These are phyloP conservation scores for slime mould (Dictyostelium discoideum) DNA, from an alignment of 78 protist species.

Conservation along the genomic window DNA sequence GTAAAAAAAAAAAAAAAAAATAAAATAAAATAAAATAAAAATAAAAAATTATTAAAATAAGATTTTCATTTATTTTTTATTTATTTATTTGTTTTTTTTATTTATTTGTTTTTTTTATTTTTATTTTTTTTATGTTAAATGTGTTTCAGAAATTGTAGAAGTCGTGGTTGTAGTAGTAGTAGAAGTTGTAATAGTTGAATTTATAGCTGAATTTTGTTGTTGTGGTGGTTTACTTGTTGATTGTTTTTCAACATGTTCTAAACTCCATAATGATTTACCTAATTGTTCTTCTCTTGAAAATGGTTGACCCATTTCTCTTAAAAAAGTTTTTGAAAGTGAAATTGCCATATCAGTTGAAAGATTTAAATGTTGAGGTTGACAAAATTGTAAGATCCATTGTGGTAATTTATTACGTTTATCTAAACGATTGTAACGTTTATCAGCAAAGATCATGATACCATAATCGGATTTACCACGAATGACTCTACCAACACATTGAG, in stretches of 20 bases:
- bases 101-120: no score
- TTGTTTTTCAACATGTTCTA: slow-evolving; percentile 33
- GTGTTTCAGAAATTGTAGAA: background rate
- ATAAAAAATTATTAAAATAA: background rate
- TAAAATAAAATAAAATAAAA: no score
- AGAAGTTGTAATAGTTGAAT: background rate
- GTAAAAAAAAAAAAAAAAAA: background rate
- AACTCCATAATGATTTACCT: slow-evolving; percentile 79
- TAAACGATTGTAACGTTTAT: slow-evolving; percentile 81
- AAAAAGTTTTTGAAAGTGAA: slow-evolving; percentile 25
- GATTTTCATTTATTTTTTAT: background rate
- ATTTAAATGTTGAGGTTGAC: slow-evolving; percentile 59
- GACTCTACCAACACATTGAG: slow-evolving; percentile 99
- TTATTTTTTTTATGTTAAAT: background rate
- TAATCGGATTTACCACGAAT: slow-evolving; percentile 98
- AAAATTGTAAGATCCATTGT: slow-evolving; percentile 76
- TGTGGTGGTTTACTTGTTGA: background rate
- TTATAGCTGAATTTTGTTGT: background rate
- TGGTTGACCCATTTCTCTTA: slow-evolving; percentile 82
- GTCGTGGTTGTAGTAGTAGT: background rate
- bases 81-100: background rate
- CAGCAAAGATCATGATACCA: slow-evolving; percentile 98
- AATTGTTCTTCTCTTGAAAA: slow-evolving; percentile 78
- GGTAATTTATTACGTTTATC: slow-evolving; percentile 84
- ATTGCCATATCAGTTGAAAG: slow-evolving; percentile 85